These are phyloP conservation scores for Geotrichum aggregatum DNA, from an alignment of 1,139 yeast species.

Conservation along the genomic window DNA sequence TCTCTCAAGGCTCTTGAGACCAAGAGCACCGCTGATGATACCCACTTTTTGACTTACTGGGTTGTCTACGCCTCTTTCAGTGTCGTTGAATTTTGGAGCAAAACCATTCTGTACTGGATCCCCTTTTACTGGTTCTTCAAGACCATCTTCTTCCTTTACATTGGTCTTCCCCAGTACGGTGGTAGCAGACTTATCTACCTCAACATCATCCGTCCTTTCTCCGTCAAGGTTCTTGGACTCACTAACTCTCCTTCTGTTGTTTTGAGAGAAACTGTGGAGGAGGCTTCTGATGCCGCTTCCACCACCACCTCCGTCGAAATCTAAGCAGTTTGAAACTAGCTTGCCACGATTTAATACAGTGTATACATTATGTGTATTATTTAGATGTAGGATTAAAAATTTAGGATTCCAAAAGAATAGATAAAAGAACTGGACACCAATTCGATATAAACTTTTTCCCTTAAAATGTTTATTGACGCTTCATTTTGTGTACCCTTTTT, in stretches of 20 bases:
- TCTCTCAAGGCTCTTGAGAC: conserved; percentile 84
- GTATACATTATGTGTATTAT: not conserved
- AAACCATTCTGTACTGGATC: conserved; percentile 85
- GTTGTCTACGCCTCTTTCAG: conserved; percentile 89
- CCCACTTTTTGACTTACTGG: conserved; percentile 90
- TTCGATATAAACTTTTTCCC: not conserved
- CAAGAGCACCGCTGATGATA: conserved; percentile 63
- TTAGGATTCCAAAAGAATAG: not conserved
- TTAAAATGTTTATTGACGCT: not conserved
- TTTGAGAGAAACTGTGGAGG: conserved; percentile 36
- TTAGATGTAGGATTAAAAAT: too few species aligned
- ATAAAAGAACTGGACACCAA: too few species aligned
- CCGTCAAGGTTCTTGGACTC: conserved; percentile 51
- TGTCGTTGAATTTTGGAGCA: conserved; percentile 93
- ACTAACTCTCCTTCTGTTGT: conserved; percentile 24
- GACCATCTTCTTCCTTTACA: conserved; percentile 80
- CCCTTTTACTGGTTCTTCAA: conserved; percentile 96
- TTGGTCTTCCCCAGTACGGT: conserved; percentile 80
- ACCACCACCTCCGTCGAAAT: conserved; percentile 34
- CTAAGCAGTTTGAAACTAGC: conserved; percentile 16
- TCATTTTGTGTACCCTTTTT: not conserved
- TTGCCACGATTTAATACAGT: too few species aligned
- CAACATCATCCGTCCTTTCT: conserved; percentile 63
- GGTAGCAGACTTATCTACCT: conserved; percentile 76
- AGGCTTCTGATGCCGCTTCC: conserved; percentile 31